These are phyloP conservation scores for Carallia pectinifolia DNA, from an alignment of 345 rosid species.

Conservation along the genomic window DNA sequence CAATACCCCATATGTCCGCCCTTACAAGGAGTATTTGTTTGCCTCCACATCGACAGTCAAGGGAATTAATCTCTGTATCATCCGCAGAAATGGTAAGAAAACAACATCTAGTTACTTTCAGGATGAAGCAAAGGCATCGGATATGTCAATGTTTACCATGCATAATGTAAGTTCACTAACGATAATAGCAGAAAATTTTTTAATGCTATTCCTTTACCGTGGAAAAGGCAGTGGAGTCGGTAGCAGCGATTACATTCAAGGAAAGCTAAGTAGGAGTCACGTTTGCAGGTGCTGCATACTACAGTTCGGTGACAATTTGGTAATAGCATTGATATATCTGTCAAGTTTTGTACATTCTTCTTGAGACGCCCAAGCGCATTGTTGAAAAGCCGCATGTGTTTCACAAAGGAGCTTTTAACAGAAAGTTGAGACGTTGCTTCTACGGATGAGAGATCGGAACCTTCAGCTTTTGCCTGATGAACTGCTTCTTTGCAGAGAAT, in stretches of 20 bases:
- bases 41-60: slow-evolving; percentile 12
- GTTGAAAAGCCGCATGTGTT: slow-evolving; percentile 8
- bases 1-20: background rate
- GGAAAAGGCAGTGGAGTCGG: background rate
- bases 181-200: too few species aligned
- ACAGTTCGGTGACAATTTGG: slow-evolving; percentile 4
- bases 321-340: background rate
- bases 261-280: slow-evolving; percentile 7
- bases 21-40: background rate
- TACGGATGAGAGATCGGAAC: background rate
- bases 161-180: too few species aligned
- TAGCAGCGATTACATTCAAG: slow-evolving; percentile 3
- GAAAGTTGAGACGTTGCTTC: background rate
- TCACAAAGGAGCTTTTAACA: background rate
- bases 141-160: too few species aligned
- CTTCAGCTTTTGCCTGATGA: slow-evolving; percentile 23
- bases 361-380: background rate
- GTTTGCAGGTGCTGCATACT: slow-evolving; percentile 7
- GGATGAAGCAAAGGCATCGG: background rate
- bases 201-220: background rate
- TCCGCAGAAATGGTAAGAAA: background rate
- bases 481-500: background rate
- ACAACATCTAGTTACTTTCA: background rate
- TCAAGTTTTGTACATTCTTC: background rate
- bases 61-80: background rate